Percentiles rank a stretch among this genome's conserved stretches.
These are phyloP conservation scores for Skeletonema costatum DNA, from an alignment of 108 stramenopile species.

Conservation along the genomic window DNA sequence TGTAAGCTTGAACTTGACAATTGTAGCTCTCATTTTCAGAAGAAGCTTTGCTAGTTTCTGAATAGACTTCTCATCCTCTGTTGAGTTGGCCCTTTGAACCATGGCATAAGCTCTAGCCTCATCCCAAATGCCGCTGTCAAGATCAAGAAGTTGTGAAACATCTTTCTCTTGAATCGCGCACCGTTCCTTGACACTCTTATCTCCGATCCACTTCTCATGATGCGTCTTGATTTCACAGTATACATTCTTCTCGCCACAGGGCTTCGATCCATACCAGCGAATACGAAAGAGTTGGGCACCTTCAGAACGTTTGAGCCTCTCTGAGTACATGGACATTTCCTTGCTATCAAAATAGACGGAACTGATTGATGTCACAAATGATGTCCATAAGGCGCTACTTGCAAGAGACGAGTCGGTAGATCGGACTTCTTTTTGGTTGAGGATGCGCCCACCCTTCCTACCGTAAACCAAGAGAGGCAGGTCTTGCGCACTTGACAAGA, in stretches of 20 bases:
- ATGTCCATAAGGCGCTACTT: slow-evolving; percentile 24
- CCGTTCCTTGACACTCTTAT: slow-evolving; percentile 51
- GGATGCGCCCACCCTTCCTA: neutral
- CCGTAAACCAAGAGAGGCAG: slow-evolving; percentile 47
- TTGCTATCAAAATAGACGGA: slow-evolving; percentile 52
- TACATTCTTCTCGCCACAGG: slow-evolving; percentile 23
- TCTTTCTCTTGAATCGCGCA: slow-evolving; percentile 16
- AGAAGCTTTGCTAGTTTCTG: slow-evolving; percentile 12
- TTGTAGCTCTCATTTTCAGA: slow-evolving; percentile 20
- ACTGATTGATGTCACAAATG: slow-evolving; percentile 30
- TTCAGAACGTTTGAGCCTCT: slow-evolving; percentile 27
- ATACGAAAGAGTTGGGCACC: slow-evolving; percentile 40
- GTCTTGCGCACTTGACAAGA: slow-evolving; percentile 24
- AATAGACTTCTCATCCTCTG: slow-evolving; percentile 8
- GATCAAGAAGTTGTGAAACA: slow-evolving; percentile 3
- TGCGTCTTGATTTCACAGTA: slow-evolving; percentile 53
- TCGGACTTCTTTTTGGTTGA: neutral
- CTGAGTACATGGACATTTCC: slow-evolving; percentile 40
- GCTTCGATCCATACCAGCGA: slow-evolving; percentile 48
- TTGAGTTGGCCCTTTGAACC: slow-evolving; percentile 14
- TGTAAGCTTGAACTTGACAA: slow-evolving; percentile 31
- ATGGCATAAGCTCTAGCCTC: neutral
- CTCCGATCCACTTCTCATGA: slow-evolving; percentile 41
- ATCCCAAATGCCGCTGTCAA: slow-evolving; percentile 1
- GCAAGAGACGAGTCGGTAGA: neutral